phyloP scores from a whole-genome alignment of 352 stramenopile species.

The Thraustotheca clavata region DNA sequence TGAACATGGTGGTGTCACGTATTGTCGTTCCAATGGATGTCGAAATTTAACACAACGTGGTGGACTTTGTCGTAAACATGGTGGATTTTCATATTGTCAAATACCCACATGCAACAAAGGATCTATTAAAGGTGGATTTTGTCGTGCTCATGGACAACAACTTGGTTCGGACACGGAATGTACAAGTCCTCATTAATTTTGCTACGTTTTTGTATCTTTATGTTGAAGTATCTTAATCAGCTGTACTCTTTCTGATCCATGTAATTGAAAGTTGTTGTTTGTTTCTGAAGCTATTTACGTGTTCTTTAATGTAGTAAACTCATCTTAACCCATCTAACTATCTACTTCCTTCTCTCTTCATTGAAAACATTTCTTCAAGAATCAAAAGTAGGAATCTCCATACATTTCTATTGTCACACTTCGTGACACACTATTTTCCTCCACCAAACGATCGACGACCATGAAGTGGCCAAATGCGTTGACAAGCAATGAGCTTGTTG shows the following conservation, averaged over 20 bases:
- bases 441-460: constrained; percentile 1
- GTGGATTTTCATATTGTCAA: constrained; percentile 65
- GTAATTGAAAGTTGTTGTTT: too few relatives aligned
- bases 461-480: constrained; percentile 18
- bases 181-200: neutral
- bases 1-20: constrained; percentile 72
- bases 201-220: neutral
- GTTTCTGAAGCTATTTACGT: too few relatives aligned
- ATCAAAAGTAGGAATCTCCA: too few relatives aligned
- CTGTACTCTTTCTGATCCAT: neutral
- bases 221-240: constrained; percentile 2
- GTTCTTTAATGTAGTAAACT: too few relatives aligned
- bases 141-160: constrained; percentile 41
- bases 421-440: too few relatives aligned
- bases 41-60: constrained; percentile 67
- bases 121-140: constrained; percentile 58
- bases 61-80: constrained; percentile 62
- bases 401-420: too few relatives aligned
- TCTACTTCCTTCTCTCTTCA: too few relatives aligned
- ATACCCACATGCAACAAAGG: constrained; percentile 63
- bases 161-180: neutral
- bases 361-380: too few relatives aligned
- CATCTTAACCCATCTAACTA: too few relatives aligned
- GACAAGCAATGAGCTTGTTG: too few relatives aligned
- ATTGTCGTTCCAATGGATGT: constrained; percentile 59